These are phyloP conservation scores for Exobasidium cylindrosporum DNA, from an alignment of 1,284 basidiomycete species.

Conservation along the genomic window DNA sequence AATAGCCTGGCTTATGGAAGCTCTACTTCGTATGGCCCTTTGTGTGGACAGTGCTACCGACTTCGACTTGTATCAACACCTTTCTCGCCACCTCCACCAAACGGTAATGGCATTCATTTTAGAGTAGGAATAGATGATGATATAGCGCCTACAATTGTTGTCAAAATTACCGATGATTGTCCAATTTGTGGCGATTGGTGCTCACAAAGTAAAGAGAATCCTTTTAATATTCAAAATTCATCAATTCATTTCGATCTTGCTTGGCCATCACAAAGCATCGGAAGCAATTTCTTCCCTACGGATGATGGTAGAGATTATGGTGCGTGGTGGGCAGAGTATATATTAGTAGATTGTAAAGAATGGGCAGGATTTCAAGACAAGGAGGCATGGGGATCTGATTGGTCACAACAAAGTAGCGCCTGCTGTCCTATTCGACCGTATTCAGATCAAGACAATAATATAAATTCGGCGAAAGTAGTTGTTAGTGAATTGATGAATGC, in stretches of 20 bases:
- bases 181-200: conserved; percentile 29
- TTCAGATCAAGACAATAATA: conserved; percentile 17
- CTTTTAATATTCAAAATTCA: conserved; percentile 30
- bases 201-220: conserved; percentile 25
- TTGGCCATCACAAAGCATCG: conserved; percentile 35
- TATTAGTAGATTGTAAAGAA: conserved; percentile 27
- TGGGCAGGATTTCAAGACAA: conserved; percentile 36
- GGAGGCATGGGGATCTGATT: conserved; percentile 36
- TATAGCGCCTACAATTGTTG: conserved; percentile 31
- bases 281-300: conserved; percentile 35
- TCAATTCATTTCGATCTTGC: conserved; percentile 45
- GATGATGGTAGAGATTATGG: conserved; percentile 34
- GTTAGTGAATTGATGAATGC: neutral
- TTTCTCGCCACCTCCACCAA: conserved; percentile 22
- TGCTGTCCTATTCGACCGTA: conserved; percentile 35
- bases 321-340: conserved; percentile 37
- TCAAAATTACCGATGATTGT: conserved; percentile 41
- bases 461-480: neutral
- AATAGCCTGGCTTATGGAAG: conserved; percentile 35
- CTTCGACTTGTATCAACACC: conserved; percentile 35
- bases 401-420: conserved; percentile 32
- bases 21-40: conserved; percentile 34
- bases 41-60: conserved; percentile 36
- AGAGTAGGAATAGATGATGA: neutral
- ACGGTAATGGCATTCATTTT: conserved; percentile 34